Evolutionary conservation across 257 asterid genomes (phyloP).

Genomic region (Scutellaria barbata): DNA sequence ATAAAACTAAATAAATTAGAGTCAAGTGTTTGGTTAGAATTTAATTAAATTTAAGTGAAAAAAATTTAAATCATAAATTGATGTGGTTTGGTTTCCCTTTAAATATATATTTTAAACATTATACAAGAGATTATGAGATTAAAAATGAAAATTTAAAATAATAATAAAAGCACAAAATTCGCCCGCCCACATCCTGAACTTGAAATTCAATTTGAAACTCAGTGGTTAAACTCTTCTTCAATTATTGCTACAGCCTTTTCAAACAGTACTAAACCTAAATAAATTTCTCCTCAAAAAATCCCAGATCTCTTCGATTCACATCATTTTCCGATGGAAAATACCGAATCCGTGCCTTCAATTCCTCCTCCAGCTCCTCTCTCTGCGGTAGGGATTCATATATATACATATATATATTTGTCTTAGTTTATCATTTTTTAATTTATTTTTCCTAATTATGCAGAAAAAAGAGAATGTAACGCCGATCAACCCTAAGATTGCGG

Average conservation of each 20-base stretch:
- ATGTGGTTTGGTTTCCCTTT: too few species aligned
- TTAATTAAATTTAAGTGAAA: too few species aligned
- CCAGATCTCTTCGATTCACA: conserved; percentile 38
- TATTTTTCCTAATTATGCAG: conserved; percentile 38
- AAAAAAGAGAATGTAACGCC: conserved; percentile 65
- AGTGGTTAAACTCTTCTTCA: neutral
- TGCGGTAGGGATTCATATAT: conserved; percentile 42
- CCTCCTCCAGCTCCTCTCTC: conserved; percentile 49
- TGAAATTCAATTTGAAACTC: conserved; percentile 35
- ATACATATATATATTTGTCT: too few species aligned
- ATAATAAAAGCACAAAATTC: conserved; percentile 5
- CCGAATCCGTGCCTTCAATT: conserved; percentile 50
- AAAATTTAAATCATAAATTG: too few species aligned
- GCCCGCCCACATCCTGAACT: conserved; percentile 52
- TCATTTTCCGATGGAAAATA: conserved; percentile 50
- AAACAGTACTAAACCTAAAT: conserved; percentile 29
- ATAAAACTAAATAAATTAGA: too few species aligned
- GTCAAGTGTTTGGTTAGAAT: too few species aligned
- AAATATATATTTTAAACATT: too few species aligned
- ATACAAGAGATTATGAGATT: neutral
- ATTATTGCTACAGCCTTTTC: conserved; percentile 27
- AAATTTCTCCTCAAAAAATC: neutral
- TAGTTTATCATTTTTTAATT: conserved; percentile 4
- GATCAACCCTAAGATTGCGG: conserved; percentile 72
- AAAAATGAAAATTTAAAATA: neutral